Conservation (phyloP, 1,284 basidiomycete genomes). For the Cystobasidiaceae sp. region DNA sequence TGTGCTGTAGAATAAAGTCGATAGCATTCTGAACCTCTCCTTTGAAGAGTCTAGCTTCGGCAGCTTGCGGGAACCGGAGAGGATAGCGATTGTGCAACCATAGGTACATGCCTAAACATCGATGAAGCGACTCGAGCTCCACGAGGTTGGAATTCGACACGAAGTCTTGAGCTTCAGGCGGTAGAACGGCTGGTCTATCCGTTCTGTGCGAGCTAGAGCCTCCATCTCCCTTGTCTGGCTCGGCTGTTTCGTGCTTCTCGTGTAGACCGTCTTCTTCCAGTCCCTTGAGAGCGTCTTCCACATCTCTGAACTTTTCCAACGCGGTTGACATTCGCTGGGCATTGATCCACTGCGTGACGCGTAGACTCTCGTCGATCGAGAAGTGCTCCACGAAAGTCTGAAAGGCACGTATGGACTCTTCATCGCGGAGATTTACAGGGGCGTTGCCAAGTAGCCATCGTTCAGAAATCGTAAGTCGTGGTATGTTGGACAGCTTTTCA, state of each 20-base stretch:
- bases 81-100: slow-evolving; percentile 80
- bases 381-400: slow-evolving; percentile 47
- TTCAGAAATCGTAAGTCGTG: slow-evolving; percentile 32
- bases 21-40: slow-evolving; percentile 36
- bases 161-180: not conserved
- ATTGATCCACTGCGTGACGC: slow-evolving; percentile 47
- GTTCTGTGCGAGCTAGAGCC: not conserved
- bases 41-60: slow-evolving; percentile 48
- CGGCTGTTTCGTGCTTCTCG: not conserved
- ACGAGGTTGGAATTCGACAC: slow-evolving; percentile 44
- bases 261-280: slow-evolving; percentile 28
- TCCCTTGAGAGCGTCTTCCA: slow-evolving; percentile 34
- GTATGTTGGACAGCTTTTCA: slow-evolving; percentile 49
- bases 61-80: slow-evolving; percentile 62
- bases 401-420: slow-evolving; percentile 47
- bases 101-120: slow-evolving; percentile 72
- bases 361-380: slow-evolving; percentile 46
- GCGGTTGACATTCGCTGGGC: slow-evolving; percentile 50
- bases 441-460: slow-evolving; percentile 36
- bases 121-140: slow-evolving; percentile 74
- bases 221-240: not conserved
- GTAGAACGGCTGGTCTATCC: not conserved
- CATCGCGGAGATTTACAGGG: slow-evolving; percentile 53
- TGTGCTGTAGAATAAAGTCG: slow-evolving; percentile 44
- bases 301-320: slow-evolving; percentile 47